phyloP scores from a whole-genome alignment of 805 yeast species.

The Lachancea lanzarotensis region DNA sequence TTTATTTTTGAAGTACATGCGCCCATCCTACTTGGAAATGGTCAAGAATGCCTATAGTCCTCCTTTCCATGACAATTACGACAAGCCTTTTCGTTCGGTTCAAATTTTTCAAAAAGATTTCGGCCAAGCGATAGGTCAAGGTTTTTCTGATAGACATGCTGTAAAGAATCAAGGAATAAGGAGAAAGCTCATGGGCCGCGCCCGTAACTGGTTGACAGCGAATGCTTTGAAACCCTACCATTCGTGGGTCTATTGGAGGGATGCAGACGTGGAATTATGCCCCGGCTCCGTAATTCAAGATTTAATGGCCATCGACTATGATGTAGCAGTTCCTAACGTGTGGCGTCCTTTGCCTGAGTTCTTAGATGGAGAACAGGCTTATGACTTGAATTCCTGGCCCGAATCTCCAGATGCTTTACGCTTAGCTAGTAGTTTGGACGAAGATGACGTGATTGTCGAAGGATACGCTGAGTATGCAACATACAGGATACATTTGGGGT shows the following conservation, averaged over 20 bases:
- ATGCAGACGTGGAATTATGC: slow-evolving; percentile 76
- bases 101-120: slow-evolving; percentile 78
- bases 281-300: slow-evolving; percentile 71
- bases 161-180: slow-evolving; percentile 82
- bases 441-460: slow-evolving; percentile 83
- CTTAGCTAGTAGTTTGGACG: slow-evolving; percentile 56
- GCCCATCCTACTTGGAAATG: slow-evolving; percentile 49
- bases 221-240: slow-evolving; percentile 74
- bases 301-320: slow-evolving; percentile 63
- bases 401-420: slow-evolving; percentile 74
- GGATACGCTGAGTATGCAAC: slow-evolving; percentile 86
- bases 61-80: slow-evolving; percentile 58
- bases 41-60: slow-evolving; percentile 55
- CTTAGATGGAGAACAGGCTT: slow-evolving; percentile 82
- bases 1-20: slow-evolving; percentile 66
- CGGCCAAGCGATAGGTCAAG: slow-evolving; percentile 80
- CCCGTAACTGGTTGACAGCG: slow-evolving; percentile 76
- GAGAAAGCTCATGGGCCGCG: slow-evolving; percentile 79
- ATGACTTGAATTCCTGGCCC: slow-evolving; percentile 94
- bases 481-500: slow-evolving; percentile 76
- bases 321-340: slow-evolving; percentile 77
- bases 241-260: slow-evolving; percentile 91
- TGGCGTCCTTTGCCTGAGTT: slow-evolving; percentile 97
- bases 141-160: slow-evolving; percentile 76
- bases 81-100: slow-evolving; percentile 67